phyloP scores from a whole-genome alignment of 345 rosid species.

The Euphorbia peplus region DNA sequence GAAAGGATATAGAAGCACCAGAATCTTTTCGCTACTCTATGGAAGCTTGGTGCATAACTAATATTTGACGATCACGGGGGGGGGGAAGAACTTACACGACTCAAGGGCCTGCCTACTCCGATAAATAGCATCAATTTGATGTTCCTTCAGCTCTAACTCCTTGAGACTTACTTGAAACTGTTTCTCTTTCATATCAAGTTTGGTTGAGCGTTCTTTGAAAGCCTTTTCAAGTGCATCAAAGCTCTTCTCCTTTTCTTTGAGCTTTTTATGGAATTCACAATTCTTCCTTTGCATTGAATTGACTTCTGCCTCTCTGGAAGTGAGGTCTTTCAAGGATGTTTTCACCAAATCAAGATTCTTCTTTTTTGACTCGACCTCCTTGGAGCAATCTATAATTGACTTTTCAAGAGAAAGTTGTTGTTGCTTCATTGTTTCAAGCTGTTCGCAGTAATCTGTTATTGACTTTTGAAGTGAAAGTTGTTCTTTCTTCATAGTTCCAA shows the following conservation, averaged over 20 bases:
- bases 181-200: conserved; percentile 25
- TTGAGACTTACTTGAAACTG: conserved; percentile 12
- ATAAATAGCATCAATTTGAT: conserved; percentile 22
- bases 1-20: neutral
- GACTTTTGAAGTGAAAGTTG: conserved; percentile 7
- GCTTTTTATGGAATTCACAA: neutral
- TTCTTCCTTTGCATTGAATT: conserved; percentile 1
- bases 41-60: too few species aligned
- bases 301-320: neutral
- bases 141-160: conserved; percentile 27
- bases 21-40: neutral
- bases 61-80: neutral
- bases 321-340: conserved; percentile 8
- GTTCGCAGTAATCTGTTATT: neutral
- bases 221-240: conserved; percentile 22
- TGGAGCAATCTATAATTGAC: neutral
- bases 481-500: too few species aligned
- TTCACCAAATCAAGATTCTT: neutral
- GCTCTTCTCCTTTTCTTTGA: conserved; percentile 20
- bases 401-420: neutral
- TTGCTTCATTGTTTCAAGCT: conserved; percentile 11
- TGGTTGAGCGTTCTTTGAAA: conserved; percentile 16
- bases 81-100: conserved; percentile 26
- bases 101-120: conserved; percentile 29
- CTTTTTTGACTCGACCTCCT: conserved; percentile 1